These are phyloP conservation scores for Blastobotrys malaysiensis DNA, from an alignment of 1,139 yeast genomes.

Conservation along the genomic window DNA sequence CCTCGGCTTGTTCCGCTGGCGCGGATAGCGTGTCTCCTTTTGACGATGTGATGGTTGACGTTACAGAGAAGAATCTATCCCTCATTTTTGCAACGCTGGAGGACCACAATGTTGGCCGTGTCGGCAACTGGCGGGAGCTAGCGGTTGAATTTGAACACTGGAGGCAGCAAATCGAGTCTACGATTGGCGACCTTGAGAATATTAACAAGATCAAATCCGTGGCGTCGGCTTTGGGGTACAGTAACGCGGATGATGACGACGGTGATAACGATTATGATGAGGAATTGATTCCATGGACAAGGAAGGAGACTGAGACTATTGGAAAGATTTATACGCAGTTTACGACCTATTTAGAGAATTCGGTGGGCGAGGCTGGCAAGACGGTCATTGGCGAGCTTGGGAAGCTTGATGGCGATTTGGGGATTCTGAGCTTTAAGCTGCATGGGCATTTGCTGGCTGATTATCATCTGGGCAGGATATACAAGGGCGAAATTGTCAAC, in stretches of 20 bases:
- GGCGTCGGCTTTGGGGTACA: not conserved
- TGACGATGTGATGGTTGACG: conserved; percentile 12
- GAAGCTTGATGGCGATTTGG: not conserved
- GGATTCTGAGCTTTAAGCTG: not conserved
- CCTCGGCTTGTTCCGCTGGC: not conserved
- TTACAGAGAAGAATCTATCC: conserved; percentile 13
- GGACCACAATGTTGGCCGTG: conserved; percentile 15
- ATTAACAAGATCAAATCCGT: conserved; percentile 11
- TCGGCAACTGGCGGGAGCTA: conserved; percentile 10
- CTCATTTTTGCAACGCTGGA: conserved; percentile 12
- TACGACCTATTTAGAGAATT: not conserved
- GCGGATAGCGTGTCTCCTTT: conserved; percentile 8
- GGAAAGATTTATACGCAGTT: not conserved
- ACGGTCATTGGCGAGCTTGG: not conserved
- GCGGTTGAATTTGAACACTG: conserved; percentile 15
- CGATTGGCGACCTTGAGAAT: conserved; percentile 12
- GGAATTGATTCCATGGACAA: conserved; percentile 4
- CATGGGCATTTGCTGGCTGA: not conserved
- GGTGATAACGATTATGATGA: conserved; percentile 5
- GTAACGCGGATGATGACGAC: conserved; percentile 2
- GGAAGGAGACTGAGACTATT: not conserved
- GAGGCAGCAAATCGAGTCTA: conserved; percentile 11
- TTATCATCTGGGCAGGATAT: not conserved
- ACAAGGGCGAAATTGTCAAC: not conserved
- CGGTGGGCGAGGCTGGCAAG: not conserved